Evolutionary conservation across 441 rosid species (phyloP), one percentile per base, ranked within the genome.

Genomic region (Geranium incanum): DNA sequence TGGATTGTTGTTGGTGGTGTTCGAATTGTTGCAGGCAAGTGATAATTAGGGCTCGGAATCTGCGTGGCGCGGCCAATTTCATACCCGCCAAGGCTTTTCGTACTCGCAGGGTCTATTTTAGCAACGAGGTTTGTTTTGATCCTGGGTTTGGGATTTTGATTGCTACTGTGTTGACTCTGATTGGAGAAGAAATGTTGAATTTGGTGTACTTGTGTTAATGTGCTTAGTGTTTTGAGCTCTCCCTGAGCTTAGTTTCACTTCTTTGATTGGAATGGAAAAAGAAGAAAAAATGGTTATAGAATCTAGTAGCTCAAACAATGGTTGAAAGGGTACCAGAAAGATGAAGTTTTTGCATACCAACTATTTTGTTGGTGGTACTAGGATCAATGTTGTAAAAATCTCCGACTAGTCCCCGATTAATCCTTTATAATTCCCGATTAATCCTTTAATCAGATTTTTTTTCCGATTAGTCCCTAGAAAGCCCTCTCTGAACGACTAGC

Each of bases 41-140:
- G 75, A 78, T 92, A 4, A 75, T 88, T 73, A 87, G 98, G 79
- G 99, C 99, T 73, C 86, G 99, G 80, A 90, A 86, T 81, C 82
- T 95, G 55, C 91, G 96, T 1, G 81, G 89, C 18, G 91, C 78
- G 6, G 99, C 99, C 62, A 95, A 92, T 86, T 95, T 89, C 67
- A 87, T 95, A 18, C 91, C 99, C 57, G 70, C 83, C 7, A 95
- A 83, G 87, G 80, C 99, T 11, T 95, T 95, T 78, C 98, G 95
- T 11, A 78, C 93, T 73, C 93, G 97, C 36, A 87, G 92, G 78
- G 67, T 83, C 71, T 92, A 92, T 78, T 95, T 77, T 75, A 83
- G 87, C 78, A 95, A 89, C 77, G 98, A 92, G 97, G 99, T 95
- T 60, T 38, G 79, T 33, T 38, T 72, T 6, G 13, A 19, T 28